These are phyloP conservation scores for Penicillium expansum DNA, from an alignment of 2,329 filamentous ascomycete genomes.

Conservation along the genomic window DNA sequence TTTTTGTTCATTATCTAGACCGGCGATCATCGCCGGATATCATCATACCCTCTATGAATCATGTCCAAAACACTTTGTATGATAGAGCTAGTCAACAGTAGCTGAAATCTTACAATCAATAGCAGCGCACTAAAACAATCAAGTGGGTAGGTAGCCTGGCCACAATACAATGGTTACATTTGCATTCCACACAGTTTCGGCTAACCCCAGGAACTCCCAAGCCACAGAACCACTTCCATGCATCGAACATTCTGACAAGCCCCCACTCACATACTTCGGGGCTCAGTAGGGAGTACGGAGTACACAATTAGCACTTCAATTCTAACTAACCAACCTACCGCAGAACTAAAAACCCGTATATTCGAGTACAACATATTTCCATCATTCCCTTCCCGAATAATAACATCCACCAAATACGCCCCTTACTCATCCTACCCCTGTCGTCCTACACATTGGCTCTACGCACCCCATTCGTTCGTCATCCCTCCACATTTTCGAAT, in stretches of 20 bases:
- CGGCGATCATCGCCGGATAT: neutral
- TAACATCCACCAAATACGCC: neutral
- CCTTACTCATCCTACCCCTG: neutral
- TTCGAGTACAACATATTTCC: too few species aligned
- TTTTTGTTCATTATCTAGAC: neutral
- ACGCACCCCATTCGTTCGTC: neutral
- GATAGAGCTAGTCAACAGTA: neutral
- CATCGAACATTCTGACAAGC: neutral
- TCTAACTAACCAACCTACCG: neutral
- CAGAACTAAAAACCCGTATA: too few species aligned
- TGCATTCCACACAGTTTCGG: neutral
- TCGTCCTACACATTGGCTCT: neutral
- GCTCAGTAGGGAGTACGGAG: too few species aligned
- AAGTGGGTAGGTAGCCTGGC: neutral
- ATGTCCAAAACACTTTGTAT: neutral
- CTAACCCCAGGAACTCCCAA: neutral
- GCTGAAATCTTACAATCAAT: neutral
- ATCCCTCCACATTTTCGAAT: neutral
- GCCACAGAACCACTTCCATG: neutral
- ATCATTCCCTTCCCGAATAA: too few species aligned
- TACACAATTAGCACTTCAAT: neutral
- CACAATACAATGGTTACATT: neutral
- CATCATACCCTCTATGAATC: conserved; percentile 1
- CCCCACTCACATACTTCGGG: neutral
- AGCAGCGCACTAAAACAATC: neutral